Evolutionary conservation across 2,329 filamentous ascomycete genomes (phyloP), one percentile per base, ranked within the genome.

Genomic region (Pseudogymnoascus sp.): DNA sequence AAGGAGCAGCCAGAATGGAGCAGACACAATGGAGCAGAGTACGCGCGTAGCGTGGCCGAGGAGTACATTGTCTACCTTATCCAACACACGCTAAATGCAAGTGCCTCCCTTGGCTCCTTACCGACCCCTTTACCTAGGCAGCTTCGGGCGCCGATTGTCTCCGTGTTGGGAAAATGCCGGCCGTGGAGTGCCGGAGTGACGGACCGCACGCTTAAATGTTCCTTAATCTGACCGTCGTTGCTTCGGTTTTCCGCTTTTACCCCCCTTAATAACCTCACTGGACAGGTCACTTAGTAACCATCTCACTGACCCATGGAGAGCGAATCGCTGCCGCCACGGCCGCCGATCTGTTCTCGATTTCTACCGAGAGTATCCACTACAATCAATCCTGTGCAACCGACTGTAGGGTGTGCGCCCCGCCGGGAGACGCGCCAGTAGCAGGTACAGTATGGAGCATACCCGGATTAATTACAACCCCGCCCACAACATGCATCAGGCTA

Each of bases 191-290:
- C 45, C 45, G 45, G 45, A 52, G 45, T 52, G 45, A 30, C 45
- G 45, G 45, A 52, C 45, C 45, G 45, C 10, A 52, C 45, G 45
- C 45, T 52, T 52, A 52, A 52, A 52, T 52, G 23, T 52, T 52
- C 26, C 45, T 52, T 30, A n/a, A 52, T 52, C n/a, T 7, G 8
- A n/a, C 21, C 13, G 8, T 48, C 41, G 15, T 9, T n/a, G 23
- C 26, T 52, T 2, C 8, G 7, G 18, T 30, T 37, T 52, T 23
- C 15, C 15, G 15, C 15, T 12, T 38, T 18, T 38, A 19, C 13
- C 45, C 41, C 26, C 23, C 45, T 52, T 52, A 52, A 52, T 52
- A 52, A 52, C 12, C 45, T 52, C 45, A 6, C 19, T 18, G n/a
- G n/a, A n/a, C 12, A 30, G 15, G 15, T 52, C 7, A 5, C 39